Evolutionary conservation across 495 filamentous ascomycete genomes (phyloP).

Genomic region (Penicillium antarcticum): DNA sequence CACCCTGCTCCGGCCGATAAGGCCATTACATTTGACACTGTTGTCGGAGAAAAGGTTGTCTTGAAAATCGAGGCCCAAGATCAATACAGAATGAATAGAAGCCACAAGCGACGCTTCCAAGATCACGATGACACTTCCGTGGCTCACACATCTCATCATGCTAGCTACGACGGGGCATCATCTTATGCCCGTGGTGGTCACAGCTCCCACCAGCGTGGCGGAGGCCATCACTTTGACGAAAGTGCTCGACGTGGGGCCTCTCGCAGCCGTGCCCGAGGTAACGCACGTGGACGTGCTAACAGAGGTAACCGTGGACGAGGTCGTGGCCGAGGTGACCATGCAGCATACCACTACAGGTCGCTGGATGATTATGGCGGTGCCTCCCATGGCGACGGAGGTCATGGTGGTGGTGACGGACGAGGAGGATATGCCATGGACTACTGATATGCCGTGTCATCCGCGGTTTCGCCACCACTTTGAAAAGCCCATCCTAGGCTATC

Average conservation of each 20-base stretch:
- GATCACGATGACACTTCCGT: constrained; percentile 34
- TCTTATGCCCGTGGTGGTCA: constrained; percentile 9
- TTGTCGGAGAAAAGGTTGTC: constrained; percentile 81
- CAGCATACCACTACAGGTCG: constrained; percentile 35
- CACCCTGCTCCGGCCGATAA: constrained; percentile 67
- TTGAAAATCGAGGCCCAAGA: constrained; percentile 63
- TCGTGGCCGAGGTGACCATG: constrained; percentile 31
- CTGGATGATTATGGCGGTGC: constrained; percentile 34
- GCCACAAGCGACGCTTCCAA: constrained; percentile 42
- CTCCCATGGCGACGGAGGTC: constrained; percentile 29
- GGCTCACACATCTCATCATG: constrained; percentile 15
- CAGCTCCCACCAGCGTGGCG: constrained; percentile 19
- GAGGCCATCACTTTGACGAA: constrained; percentile 26
- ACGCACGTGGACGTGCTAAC: constrained; percentile 41
- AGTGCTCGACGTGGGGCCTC: constrained; percentile 38
- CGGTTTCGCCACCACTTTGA: too few species aligned
- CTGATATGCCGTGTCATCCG: constrained; percentile 15
- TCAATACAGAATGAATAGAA: constrained; percentile 49
- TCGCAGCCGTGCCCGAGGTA: constrained; percentile 47
- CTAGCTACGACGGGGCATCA: constrained; percentile 11
- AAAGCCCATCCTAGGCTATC: not conserved
- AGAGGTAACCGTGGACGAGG: constrained; percentile 40
- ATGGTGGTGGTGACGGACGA: constrained; percentile 7
- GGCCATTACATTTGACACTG: constrained; percentile 68
- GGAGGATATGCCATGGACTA: constrained; percentile 41